Conservation (phyloP, 2,329 filamentous ascomycete species). For the Arthrobotrys sphaeroides region DNA sequence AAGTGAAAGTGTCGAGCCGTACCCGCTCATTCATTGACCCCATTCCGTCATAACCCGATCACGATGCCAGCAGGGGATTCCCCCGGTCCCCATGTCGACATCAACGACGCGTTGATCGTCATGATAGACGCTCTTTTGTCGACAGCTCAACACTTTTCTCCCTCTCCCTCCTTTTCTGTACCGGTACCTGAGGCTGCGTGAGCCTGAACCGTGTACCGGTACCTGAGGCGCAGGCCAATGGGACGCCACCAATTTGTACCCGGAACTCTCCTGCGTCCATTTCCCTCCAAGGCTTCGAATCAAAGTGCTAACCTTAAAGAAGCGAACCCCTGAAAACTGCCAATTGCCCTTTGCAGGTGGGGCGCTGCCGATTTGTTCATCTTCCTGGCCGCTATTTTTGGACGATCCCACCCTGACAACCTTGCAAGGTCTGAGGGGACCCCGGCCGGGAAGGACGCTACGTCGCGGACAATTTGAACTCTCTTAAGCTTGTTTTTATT, state of each 20-base stretch:
- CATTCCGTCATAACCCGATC: slow-evolving; percentile 25
- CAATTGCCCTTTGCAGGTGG: slow-evolving; percentile 23
- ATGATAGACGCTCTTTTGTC: slow-evolving; percentile 26
- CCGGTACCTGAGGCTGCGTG: slow-evolving; percentile 19
- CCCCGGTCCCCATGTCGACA: neutral
- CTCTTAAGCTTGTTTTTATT: neutral
- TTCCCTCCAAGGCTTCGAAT: too few relatives aligned
- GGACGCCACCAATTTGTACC: slow-evolving; percentile 18
- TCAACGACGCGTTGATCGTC: slow-evolving; percentile 32
- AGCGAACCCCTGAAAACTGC: slow-evolving; percentile 43
- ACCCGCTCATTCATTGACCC: neutral
- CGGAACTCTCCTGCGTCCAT: neutral
- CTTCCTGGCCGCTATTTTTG: slow-evolving; percentile 41
- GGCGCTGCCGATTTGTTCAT: slow-evolving; percentile 36
- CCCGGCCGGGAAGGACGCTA: slow-evolving; percentile 36
- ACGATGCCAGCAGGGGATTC: neutral
- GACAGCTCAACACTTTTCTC: neutral
- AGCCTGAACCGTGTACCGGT: too few relatives aligned
- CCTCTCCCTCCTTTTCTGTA: neutral
- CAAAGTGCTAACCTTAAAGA: slow-evolving; percentile 40
- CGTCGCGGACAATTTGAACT: slow-evolving; percentile 39
- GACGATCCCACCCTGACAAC: slow-evolving; percentile 32
- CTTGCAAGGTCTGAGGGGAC: too few relatives aligned
- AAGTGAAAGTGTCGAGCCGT: too few relatives aligned
- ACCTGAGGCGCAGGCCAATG: slow-evolving; percentile 35